Percentiles rank a stretch among this genome's conserved stretches.
phyloP scores from a whole-genome alignment of 2,329 filamentous ascomycete species.

The Xylariaceae sp. region DNA sequence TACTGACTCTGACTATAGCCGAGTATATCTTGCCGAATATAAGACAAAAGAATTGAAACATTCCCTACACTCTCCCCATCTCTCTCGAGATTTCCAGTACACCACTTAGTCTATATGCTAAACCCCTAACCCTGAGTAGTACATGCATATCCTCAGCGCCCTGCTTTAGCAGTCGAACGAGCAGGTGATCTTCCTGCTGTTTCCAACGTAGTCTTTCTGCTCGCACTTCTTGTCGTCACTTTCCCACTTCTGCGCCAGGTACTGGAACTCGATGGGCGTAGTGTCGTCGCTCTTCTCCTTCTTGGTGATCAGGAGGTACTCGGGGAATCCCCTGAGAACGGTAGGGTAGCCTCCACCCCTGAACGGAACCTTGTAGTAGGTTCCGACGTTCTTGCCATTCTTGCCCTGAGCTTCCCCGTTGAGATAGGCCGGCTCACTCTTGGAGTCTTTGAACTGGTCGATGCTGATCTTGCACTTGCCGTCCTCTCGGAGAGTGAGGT shows the following conservation, averaged over 20 bases:
- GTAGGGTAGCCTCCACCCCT: neutral
- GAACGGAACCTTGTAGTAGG: neutral
- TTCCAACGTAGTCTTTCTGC: neutral
- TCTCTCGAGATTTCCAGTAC: conserved; percentile 32
- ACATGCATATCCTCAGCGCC: no score
- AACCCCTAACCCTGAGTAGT: conserved; percentile 11
- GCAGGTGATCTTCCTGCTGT: neutral
- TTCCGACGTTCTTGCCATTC: no score
- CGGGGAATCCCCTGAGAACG: neutral
- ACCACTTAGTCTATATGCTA: conserved; percentile 24
- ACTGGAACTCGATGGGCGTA: neutral
- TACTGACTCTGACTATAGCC: conserved; percentile 20
- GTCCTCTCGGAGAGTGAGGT: no score
- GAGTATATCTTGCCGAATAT: conserved; percentile 31
- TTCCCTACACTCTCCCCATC: conserved; percentile 31
- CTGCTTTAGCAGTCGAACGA: neutral
- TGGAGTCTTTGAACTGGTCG: no score
- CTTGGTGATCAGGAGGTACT: neutral
- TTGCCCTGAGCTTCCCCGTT: no score
- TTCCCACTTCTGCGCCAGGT: neutral
- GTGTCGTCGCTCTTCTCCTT: neutral
- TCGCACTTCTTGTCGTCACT: neutral
- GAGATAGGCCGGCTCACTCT: no score
- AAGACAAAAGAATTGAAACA: conserved; percentile 19
- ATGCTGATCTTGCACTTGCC: no score